Conservation (phyloP, 2,329 filamentous ascomycete genomes). For the Penicillium expansum region DNA sequence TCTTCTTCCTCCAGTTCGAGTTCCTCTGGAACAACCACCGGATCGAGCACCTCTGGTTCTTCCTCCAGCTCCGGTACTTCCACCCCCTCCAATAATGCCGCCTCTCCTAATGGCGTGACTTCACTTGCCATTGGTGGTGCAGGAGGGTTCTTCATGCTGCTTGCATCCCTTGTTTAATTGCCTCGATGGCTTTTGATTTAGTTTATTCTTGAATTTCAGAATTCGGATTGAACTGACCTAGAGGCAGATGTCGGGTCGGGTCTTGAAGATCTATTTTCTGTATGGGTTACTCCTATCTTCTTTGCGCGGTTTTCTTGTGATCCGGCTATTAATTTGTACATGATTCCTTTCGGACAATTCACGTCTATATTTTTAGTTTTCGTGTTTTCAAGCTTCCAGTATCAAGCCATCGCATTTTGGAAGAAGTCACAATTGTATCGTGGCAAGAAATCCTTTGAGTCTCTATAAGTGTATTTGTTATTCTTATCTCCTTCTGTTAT, state of each 20-base stretch:
- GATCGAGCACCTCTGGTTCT: neutral
- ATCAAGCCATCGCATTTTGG: neutral
- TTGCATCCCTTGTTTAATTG: constrained; percentile 29
- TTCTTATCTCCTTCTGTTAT: neutral
- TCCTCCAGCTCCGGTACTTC: neutral
- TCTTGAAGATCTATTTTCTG: neutral
- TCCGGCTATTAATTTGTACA: constrained; percentile 8
- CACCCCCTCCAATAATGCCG: constrained; percentile 14
- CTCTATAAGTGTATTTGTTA: neutral
- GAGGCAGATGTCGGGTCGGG: neutral
- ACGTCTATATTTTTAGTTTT: neutral
- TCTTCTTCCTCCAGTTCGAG: constrained; percentile 7
- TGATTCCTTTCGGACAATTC: constrained; percentile 9
- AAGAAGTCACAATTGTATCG: neutral
- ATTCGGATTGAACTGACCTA: neutral
- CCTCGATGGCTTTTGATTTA: neutral
- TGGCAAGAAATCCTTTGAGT: neutral
- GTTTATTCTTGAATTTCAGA: neutral
- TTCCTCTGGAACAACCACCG: neutral
- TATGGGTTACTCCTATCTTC: neutral
- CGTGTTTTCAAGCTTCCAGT: neutral
- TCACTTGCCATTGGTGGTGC: constrained; percentile 26
- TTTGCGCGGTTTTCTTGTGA: constrained; percentile 6
- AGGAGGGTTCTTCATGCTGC: constrained; percentile 29
- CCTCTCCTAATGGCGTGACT: constrained; percentile 23